Evolutionary conservation across 306 rosid species (phyloP).

Genomic region (Urtica urens): DNA sequence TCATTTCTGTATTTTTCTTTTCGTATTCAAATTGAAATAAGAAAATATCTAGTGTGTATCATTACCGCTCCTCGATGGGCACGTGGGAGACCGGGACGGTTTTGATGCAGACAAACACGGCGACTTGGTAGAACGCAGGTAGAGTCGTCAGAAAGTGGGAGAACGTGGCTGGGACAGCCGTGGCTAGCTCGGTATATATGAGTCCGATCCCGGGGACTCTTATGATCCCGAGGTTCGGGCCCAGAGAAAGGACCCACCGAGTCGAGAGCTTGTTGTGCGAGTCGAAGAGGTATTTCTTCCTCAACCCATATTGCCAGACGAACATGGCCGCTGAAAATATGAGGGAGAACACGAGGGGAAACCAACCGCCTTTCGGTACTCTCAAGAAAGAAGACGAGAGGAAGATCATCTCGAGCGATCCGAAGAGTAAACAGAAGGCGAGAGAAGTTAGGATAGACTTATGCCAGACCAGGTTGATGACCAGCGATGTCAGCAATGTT

Average conservation of each 20-base stretch:
- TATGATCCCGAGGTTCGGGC: slow-evolving; percentile 87
- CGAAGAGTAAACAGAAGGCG: slow-evolving; percentile 44
- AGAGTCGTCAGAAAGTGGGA: slow-evolving; percentile 82
- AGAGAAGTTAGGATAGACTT: slow-evolving; percentile 37
- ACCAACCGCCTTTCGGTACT: slow-evolving; percentile 78
- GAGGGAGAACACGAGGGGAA: slow-evolving; percentile 48
- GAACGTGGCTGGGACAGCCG: slow-evolving; percentile 77
- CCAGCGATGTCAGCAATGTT: slow-evolving; percentile 55
- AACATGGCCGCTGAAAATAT: slow-evolving; percentile 56
- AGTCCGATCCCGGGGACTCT: slow-evolving; percentile 94
- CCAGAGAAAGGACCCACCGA: slow-evolving; percentile 63
- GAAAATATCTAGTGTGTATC: no score
- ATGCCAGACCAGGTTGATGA: slow-evolving; percentile 76
- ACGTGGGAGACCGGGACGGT: slow-evolving; percentile 70
- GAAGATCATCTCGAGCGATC: slow-evolving; percentile 54
- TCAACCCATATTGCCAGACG: slow-evolving; percentile 79
- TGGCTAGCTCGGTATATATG: slow-evolving; percentile 75
- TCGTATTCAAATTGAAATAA: no score
- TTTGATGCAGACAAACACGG: slow-evolving; percentile 75
- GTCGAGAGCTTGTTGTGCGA: slow-evolving; percentile 79
- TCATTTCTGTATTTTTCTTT: no score
- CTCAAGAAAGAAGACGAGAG: slow-evolving; percentile 56
- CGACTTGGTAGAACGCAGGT: slow-evolving; percentile 87
- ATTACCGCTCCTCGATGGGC: slow-evolving; percentile 64
- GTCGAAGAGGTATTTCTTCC: slow-evolving; percentile 68